A percentile compares a stretch with the other conserved stretches of the same genome.
Conservation (phyloP, 352 stramenopile species). For the Phytophthora pistaciae region DNA sequence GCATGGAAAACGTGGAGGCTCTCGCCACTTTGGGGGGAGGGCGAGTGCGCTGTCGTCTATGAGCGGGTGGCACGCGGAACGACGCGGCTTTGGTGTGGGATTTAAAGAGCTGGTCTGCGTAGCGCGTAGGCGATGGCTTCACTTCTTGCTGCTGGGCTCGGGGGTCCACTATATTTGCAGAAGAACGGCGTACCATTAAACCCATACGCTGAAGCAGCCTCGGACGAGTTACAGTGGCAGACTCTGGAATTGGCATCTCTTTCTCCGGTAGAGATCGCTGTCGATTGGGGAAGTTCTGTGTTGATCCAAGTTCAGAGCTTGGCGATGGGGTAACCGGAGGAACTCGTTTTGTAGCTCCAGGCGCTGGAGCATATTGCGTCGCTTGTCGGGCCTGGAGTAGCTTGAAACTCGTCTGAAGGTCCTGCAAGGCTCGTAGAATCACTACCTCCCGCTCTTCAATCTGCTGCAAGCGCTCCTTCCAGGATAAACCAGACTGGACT, state of each 20-base stretch:
- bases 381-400: conserved; percentile 11
- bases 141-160: neutral
- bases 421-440: conserved; percentile 26
- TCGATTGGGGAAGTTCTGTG: neutral
- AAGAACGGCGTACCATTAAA: conserved; percentile 19
- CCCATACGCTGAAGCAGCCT: conserved; percentile 30
- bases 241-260: neutral
- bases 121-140: conserved; percentile 31
- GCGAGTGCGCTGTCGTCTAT: neutral
- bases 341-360: neutral
- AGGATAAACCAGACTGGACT: neutral
- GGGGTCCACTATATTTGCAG: conserved; percentile 2
- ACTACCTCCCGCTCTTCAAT: conserved; percentile 32
- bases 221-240: neutral
- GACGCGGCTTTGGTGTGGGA: neutral
- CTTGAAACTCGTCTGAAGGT: conserved; percentile 28
- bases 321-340: neutral
- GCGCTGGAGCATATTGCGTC: neutral
- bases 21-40: neutral
- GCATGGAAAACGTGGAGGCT: neutral
- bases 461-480: conserved; percentile 26
- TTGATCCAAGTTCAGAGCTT: neutral
- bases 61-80: neutral
- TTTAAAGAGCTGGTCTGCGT: conserved; percentile 36
- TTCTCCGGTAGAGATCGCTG: neutral